Percentiles rank a stretch among this genome's conserved stretches.
These are phyloP conservation scores for Kazachstania psychrophila DNA, from an alignment of 805 yeast species.

Conservation along the genomic window DNA sequence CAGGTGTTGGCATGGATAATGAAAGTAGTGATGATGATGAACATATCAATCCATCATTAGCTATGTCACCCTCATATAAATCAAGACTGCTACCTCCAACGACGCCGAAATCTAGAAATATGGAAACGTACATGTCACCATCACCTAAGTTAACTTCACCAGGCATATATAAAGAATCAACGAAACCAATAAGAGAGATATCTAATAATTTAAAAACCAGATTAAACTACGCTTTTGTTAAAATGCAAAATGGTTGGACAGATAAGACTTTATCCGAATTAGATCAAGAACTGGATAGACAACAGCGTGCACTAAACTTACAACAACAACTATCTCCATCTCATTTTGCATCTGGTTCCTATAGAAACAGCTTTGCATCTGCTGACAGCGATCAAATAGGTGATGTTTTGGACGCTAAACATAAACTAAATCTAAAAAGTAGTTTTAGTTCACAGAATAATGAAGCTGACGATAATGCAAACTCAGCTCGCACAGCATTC, in stretches of 20 bases:
- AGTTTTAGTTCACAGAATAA: slow-evolving; percentile 7
- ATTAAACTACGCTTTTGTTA: slow-evolving; percentile 35
- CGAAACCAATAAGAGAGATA: slow-evolving; percentile 34
- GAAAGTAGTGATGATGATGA: slow-evolving; percentile 1
- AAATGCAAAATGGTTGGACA: slow-evolving; percentile 30
- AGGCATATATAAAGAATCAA: slow-evolving; percentile 7
- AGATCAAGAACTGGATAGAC: slow-evolving; percentile 12
- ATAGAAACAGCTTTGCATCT: slow-evolving; percentile 10
- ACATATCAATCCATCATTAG: background rate
- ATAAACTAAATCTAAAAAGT: no score
- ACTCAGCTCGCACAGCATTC: slow-evolving; percentile 35
- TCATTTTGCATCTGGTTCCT: slow-evolving; percentile 2
- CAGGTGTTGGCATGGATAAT: background rate
- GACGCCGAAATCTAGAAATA: slow-evolving; percentile 26
- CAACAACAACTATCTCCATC: slow-evolving; percentile 1
- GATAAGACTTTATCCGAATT: slow-evolving; percentile 24
- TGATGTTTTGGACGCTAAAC: slow-evolving; percentile 8
- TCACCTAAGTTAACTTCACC: slow-evolving; percentile 28
- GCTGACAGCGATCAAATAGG: slow-evolving; percentile 7
- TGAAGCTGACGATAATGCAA: slow-evolving; percentile 18
- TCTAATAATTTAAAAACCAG: slow-evolving; percentile 34
- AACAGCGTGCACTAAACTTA: background rate
- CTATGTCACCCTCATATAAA: slow-evolving; percentile 6
- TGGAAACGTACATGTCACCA: slow-evolving; percentile 28
- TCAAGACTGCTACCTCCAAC: slow-evolving; percentile 24